Conservation (phyloP, 2,329 filamentous ascomycete species). For the Phaeosphaeria sp. region DNA sequence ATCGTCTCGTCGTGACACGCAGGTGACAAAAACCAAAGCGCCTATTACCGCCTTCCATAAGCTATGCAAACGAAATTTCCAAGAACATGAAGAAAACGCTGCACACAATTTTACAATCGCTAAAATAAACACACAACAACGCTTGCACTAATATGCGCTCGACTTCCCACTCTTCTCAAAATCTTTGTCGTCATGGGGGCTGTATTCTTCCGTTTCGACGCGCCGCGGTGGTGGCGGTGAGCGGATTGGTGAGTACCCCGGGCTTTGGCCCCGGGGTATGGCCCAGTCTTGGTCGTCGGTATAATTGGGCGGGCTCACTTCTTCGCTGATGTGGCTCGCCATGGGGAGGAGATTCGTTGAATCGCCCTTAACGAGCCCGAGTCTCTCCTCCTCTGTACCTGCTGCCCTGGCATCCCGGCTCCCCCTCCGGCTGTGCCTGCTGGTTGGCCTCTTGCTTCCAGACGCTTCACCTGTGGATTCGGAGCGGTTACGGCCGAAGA, state of each 20-base stretch:
- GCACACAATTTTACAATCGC: background rate
- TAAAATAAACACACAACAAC: background rate
- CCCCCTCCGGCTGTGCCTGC: slow-evolving; percentile 40
- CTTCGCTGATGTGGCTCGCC: slow-evolving; percentile 26
- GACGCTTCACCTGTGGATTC: slow-evolving; percentile 34
- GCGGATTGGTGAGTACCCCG: slow-evolving; percentile 14
- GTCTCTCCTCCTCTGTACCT: slow-evolving; percentile 80
- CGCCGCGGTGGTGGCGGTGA: slow-evolving; percentile 10
- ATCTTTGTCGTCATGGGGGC: slow-evolving; percentile 11
- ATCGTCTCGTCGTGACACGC: background rate
- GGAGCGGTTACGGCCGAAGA: slow-evolving; percentile 66
- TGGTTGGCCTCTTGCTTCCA: slow-evolving; percentile 29
- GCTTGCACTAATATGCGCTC: slow-evolving; percentile 4
- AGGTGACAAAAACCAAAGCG: background rate
- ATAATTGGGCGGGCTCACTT: slow-evolving; percentile 24
- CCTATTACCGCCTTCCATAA: background rate
- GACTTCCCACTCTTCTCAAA: slow-evolving; percentile 10
- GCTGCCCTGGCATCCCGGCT: slow-evolving; percentile 41
- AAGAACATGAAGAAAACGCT: background rate
- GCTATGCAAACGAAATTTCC: background rate
- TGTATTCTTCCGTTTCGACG: slow-evolving; percentile 14
- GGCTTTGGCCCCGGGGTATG: slow-evolving; percentile 15
- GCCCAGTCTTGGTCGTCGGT: slow-evolving; percentile 16
- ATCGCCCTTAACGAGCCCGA: slow-evolving; percentile 83
- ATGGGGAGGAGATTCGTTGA: slow-evolving; percentile 45